A percentile compares a stretch with the other conserved stretches of the same genome.
Conservation (phyloP, 2,329 filamentous ascomycete species). For the Fusarium pilosicola region DNA sequence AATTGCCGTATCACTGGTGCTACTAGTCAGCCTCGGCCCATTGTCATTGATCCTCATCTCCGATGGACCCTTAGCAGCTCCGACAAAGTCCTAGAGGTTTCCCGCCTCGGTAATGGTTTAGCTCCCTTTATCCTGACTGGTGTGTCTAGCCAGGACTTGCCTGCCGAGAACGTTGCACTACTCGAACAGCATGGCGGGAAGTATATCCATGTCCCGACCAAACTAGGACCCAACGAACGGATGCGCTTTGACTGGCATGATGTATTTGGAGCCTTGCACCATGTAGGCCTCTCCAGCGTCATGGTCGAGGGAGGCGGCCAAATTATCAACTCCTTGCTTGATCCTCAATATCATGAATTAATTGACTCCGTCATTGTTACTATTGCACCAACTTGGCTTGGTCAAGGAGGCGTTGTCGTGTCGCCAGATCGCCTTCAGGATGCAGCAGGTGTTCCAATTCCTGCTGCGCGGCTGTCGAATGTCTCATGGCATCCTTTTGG, state of each 20-base stretch:
- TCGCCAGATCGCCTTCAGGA: slow-evolving; percentile 70
- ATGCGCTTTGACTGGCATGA: slow-evolving; percentile 70
- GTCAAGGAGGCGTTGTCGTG: slow-evolving; percentile 81
- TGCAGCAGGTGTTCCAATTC: slow-evolving; percentile 60
- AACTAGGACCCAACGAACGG: slow-evolving; percentile 51
- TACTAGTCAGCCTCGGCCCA: slow-evolving; percentile 77
- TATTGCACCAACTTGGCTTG: slow-evolving; percentile 90
- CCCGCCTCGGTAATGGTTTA: slow-evolving; percentile 71
- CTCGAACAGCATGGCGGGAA: slow-evolving; percentile 63
- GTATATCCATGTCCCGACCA: slow-evolving; percentile 55
- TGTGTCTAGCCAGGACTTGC: slow-evolving; percentile 53
- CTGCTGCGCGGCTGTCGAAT: slow-evolving; percentile 72
- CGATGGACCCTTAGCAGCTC: slow-evolving; percentile 72
- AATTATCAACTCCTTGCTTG: slow-evolving; percentile 85
- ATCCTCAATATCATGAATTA: slow-evolving; percentile 66
- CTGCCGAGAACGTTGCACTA: slow-evolving; percentile 54
- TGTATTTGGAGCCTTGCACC: slow-evolving; percentile 67
- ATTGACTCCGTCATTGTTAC: slow-evolving; percentile 86
- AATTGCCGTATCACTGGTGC: slow-evolving; percentile 79
- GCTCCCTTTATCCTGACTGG: slow-evolving; percentile 78
- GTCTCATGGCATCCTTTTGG: slow-evolving; percentile 82
- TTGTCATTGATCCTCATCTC: slow-evolving; percentile 82
- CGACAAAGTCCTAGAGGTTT: slow-evolving; percentile 74
- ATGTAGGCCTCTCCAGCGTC: slow-evolving; percentile 75
- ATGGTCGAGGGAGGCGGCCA: slow-evolving; percentile 92